Conservation (phyloP, 768 basidiomycete species). For the Termitomyces titanicus region DNA sequence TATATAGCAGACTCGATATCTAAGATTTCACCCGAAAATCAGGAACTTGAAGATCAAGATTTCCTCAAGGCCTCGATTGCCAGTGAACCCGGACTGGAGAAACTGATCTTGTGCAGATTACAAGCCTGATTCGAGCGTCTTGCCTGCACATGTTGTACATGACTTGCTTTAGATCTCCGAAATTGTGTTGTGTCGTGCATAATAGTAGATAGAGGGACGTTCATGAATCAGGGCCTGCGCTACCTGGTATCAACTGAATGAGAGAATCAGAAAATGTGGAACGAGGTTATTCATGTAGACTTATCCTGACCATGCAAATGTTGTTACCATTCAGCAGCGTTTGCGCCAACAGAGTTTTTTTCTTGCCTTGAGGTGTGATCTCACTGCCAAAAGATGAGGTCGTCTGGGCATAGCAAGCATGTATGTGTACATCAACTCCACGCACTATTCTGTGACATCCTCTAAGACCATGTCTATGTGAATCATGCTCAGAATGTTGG, state of each 20-base stretch:
- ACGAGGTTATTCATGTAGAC: neutral
- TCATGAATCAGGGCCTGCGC: conserved; percentile 54
- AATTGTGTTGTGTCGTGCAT: neutral
- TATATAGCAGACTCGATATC: neutral
- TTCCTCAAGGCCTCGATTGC: neutral
- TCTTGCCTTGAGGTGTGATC: conserved; percentile 76
- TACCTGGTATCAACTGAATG: conserved; percentile 65
- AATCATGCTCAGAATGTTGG: neutral
- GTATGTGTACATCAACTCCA: conserved; percentile 8
- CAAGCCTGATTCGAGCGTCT: neutral
- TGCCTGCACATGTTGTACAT: neutral
- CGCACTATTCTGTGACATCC: conserved; percentile 95
- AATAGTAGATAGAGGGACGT: neutral
- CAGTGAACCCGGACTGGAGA: neutral
- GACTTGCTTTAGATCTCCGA: neutral
- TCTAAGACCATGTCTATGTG: conserved; percentile 85
- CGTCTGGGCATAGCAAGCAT: too few relatives aligned
- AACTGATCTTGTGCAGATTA: neutral
- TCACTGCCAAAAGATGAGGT: conserved; percentile 48
- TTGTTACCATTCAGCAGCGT: conserved; percentile 93
- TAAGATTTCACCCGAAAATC: neutral
- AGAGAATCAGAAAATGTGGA: conserved; percentile 1
- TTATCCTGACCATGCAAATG: conserved; percentile 82
- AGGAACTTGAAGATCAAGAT: too few relatives aligned
- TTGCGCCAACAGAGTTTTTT: conserved; percentile 79